Conservation (phyloP, 2,329 filamentous ascomycete species). For the Neofusicoccum umdonicola region DNA sequence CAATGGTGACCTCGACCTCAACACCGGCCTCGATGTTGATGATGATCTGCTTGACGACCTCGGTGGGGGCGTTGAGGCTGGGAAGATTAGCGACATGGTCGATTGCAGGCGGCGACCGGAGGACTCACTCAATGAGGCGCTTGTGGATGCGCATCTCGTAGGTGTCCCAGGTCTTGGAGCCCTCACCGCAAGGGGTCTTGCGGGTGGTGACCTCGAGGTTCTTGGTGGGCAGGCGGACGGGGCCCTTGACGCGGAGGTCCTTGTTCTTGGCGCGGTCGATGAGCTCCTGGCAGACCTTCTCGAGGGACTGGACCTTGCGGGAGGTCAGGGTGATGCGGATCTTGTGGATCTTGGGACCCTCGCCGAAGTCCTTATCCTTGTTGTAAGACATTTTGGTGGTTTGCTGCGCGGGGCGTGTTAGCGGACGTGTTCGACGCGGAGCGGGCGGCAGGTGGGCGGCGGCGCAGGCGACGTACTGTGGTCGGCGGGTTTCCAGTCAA, state of each 20-base stretch:
- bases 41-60: conserved; percentile 96
- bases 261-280: conserved; percentile 98
- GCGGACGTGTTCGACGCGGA: conserved; percentile 8
- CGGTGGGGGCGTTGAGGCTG: conserved; percentile 91
- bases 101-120: neutral
- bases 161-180: conserved; percentile 99
- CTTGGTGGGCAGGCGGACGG: conserved; percentile 97
- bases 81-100: neutral
- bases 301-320: conserved; percentile 90
- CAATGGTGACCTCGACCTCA: conserved; percentile 90
- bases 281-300: conserved; percentile 94
- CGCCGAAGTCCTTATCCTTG: conserved; percentile 93
- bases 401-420: conserved; percentile 12
- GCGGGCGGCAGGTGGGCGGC: neutral
- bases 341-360: conserved; percentile 94
- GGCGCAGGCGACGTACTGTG: conserved; percentile 10
- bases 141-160: conserved; percentile 99
- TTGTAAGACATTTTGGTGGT: conserved; percentile 46
- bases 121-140: conserved; percentile 83
- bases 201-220: conserved; percentile 94
- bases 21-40: conserved; percentile 94
- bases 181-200: conserved; percentile 99
- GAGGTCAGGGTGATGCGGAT: conserved; percentile 97
- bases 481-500: conserved; percentile 41
- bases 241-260: conserved; percentile 97